Conservation (phyloP, 495 filamentous ascomycete genomes). For the Glonium stellatum region DNA sequence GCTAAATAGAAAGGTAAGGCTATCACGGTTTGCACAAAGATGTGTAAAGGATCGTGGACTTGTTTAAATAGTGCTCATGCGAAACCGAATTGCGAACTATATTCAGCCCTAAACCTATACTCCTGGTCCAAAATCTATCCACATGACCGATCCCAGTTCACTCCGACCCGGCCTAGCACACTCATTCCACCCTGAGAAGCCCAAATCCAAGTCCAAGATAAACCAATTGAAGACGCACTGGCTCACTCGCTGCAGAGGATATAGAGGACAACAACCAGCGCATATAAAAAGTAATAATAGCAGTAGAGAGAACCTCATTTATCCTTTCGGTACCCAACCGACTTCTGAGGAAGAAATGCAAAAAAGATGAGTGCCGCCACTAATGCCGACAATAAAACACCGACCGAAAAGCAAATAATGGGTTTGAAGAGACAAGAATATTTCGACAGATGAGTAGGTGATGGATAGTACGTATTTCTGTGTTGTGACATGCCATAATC, state of each 20-base stretch:
- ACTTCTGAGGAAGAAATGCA: not conserved
- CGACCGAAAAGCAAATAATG: not conserved
- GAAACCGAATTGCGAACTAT: too few species aligned
- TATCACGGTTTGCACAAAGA: too few species aligned
- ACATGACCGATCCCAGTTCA: not conserved
- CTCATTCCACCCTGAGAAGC: not conserved
- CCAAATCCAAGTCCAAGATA: not conserved
- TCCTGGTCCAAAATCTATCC: not conserved
- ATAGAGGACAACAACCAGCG: not conserved
- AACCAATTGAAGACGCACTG: not conserved
- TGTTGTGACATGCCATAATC: too few species aligned
- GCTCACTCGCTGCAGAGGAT: not conserved
- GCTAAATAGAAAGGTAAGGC: too few species aligned
- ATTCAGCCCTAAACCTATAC: too few species aligned
- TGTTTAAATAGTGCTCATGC: too few species aligned
- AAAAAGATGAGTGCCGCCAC: not conserved
- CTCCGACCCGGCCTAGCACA: not conserved
- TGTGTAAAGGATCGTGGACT: too few species aligned
- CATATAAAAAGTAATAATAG: not conserved
- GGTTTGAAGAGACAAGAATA: not conserved
- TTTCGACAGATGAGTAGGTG: not conserved
- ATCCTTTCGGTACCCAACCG: not conserved
- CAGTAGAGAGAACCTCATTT: not conserved
- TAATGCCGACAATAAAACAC: not conserved
- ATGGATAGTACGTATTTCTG: too few species aligned